phyloP scores from a whole-genome alignment of 2,329 filamentous ascomycete species.

The Graphiopsis chlorocephala region DNA sequence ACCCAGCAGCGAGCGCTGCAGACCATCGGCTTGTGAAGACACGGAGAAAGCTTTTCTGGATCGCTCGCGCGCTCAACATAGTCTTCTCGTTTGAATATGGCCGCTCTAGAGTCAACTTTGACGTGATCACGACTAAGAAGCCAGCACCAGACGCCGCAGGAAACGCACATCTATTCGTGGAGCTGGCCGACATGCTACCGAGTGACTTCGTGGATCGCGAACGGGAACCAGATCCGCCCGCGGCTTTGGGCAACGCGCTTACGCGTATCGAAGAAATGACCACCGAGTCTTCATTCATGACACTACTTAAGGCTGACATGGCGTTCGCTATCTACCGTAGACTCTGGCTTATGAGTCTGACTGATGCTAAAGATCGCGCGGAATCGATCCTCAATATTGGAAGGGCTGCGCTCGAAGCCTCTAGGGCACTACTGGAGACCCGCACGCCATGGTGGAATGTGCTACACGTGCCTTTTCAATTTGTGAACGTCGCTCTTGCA shows the following conservation, averaged over 20 bases:
- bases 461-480: conserved; percentile 43
- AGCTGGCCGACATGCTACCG: conserved; percentile 34
- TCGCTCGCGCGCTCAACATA: conserved; percentile 56
- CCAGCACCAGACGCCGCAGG: conserved; percentile 30
- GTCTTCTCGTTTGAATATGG: conserved; percentile 60
- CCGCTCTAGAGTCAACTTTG: conserved; percentile 51
- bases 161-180: conserved; percentile 33
- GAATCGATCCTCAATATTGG: conserved; percentile 38
- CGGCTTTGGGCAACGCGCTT: conserved; percentile 32
- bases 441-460: conserved; percentile 46
- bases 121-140: conserved; percentile 42
- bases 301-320: conserved; percentile 52
- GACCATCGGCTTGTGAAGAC: conserved; percentile 34
- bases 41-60: conserved; percentile 41
- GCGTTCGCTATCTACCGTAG: conserved; percentile 49
- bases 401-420: conserved; percentile 35
- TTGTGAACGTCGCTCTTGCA: conserved; percentile 41
- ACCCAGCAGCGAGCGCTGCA: conserved; percentile 28
- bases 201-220: conserved; percentile 36
- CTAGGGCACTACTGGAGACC: conserved; percentile 34
- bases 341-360: conserved; percentile 40
- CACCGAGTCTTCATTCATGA: conserved; percentile 38
- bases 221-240: conserved; percentile 35
- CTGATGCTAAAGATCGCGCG: conserved; percentile 38
- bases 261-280: conserved; percentile 33